phyloP scores from a whole-genome alignment of 1,139 yeast species.

The Candida frijolesensis region DNA sequence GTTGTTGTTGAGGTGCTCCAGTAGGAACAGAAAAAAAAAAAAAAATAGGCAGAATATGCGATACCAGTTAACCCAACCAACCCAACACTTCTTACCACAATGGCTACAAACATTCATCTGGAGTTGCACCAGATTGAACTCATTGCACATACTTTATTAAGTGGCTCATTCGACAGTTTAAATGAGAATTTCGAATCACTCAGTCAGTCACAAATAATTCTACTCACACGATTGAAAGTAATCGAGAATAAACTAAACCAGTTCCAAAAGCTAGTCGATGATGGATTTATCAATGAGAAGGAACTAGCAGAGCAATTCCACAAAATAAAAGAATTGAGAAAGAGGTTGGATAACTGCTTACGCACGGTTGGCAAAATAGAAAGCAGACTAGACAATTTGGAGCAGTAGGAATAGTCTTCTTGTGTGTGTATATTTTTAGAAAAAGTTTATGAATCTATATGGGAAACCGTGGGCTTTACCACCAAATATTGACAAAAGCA shows the following conservation, averaged over 20 bases:
- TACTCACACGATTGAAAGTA: conserved; percentile 48
- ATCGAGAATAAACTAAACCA: conserved; percentile 39
- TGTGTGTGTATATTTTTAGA: conserved; percentile 13
- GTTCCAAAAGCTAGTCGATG: conserved; percentile 24
- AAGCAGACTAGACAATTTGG: conserved; percentile 23
- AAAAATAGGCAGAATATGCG: too few relatives aligned
- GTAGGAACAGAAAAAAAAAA: too few relatives aligned
- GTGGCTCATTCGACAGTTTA: conserved; percentile 53
- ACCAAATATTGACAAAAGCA: conserved; percentile 55
- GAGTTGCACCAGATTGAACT: conserved; percentile 58
- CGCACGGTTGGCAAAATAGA: conserved; percentile 39
- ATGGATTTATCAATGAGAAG: conserved; percentile 21
- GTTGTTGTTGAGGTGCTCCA: too few relatives aligned
- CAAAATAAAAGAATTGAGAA: conserved; percentile 35
- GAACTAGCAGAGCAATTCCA: conserved; percentile 30
- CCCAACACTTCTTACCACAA: neutral
- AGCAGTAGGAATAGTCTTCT: neutral
- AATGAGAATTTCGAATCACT: conserved; percentile 54
- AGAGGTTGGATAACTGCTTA: conserved; percentile 33
- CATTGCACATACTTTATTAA: conserved; percentile 56
- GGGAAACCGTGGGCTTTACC: conserved; percentile 68
- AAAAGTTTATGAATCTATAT: conserved; percentile 39
- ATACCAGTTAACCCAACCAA: neutral
- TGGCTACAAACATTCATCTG: conserved; percentile 2
- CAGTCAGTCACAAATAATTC: conserved; percentile 57